These are phyloP conservation scores for Yamadazyma kitorensis DNA, from an alignment of 805 yeast genomes.

Conservation along the genomic window DNA sequence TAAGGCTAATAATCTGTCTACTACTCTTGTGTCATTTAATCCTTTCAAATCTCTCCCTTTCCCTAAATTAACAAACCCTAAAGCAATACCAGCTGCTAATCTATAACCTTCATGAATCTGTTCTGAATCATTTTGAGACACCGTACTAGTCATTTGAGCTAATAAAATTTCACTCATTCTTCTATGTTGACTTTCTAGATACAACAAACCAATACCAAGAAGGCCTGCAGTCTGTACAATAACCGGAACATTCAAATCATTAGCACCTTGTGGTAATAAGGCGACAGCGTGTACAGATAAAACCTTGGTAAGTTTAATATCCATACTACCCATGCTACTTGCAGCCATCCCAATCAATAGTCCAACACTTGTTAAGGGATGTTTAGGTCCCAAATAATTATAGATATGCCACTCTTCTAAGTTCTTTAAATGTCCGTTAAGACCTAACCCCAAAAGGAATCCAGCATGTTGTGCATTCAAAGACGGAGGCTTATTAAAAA, in stretches of 20 bases:
- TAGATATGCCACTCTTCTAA: slow-evolving; percentile 97
- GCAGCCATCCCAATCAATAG: slow-evolving; percentile 91
- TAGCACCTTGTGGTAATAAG: slow-evolving; percentile 84
- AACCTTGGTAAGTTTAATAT: slow-evolving; percentile 83
- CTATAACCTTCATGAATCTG: slow-evolving; percentile 76
- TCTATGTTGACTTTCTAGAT: slow-evolving; percentile 73
- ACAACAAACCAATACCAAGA: slow-evolving; percentile 84
- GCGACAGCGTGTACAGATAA: slow-evolving; percentile 92
- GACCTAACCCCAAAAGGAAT: slow-evolving; percentile 84
- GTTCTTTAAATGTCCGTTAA: slow-evolving; percentile 79
- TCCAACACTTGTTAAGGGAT: slow-evolving; percentile 80
- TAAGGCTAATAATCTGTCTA: slow-evolving; percentile 55
- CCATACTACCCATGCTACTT: slow-evolving; percentile 77
- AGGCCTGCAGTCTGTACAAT: slow-evolving; percentile 90
- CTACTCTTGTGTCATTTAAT: slow-evolving; percentile 59
- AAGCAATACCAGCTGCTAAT: slow-evolving; percentile 81
- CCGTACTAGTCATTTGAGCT: slow-evolving; percentile 60
- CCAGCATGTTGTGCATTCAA: slow-evolving; percentile 90
- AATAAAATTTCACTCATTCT: slow-evolving; percentile 80
- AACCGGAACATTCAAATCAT: slow-evolving; percentile 78
- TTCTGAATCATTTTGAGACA: slow-evolving; percentile 52
- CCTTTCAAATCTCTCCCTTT: slow-evolving; percentile 62
- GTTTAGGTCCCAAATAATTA: slow-evolving; percentile 88
- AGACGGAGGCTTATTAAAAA: slow-evolving; percentile 72
- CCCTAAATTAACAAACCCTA: slow-evolving; percentile 83